Evolutionary conservation across 768 basidiomycete species (phyloP).

Genomic region (Lactarius vividus): DNA sequence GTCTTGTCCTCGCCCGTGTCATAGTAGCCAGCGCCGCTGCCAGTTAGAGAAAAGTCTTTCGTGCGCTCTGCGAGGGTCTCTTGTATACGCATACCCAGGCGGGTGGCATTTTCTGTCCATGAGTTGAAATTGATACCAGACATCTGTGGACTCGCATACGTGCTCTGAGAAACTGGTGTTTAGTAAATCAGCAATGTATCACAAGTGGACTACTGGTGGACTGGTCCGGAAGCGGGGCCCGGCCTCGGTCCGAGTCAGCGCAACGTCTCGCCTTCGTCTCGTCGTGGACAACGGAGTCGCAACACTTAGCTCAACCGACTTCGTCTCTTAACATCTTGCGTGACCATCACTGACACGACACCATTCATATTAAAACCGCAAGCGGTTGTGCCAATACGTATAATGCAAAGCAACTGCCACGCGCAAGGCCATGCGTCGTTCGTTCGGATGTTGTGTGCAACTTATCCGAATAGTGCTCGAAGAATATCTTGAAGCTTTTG

Average conservation of each 20-base stretch:
- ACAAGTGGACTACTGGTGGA: too few relatives aligned
- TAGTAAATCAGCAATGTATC: neutral
- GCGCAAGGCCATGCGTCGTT: neutral
- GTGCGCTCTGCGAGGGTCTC: constrained; percentile 82
- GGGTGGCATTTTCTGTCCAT: constrained; percentile 79
- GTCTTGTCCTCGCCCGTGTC: constrained; percentile 78
- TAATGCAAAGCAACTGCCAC: neutral
- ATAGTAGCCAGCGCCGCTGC: constrained; percentile 55
- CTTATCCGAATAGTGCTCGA: neutral
- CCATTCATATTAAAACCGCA: neutral
- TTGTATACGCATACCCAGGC: constrained; percentile 78
- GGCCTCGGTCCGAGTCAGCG: neutral
- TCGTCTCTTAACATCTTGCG: neutral
- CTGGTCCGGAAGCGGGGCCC: neutral
- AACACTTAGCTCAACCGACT: too few relatives aligned
- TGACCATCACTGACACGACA: neutral
- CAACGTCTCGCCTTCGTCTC: too few relatives aligned
- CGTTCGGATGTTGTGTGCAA: neutral
- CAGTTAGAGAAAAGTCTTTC: constrained; percentile 62
- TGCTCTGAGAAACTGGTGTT: neutral
- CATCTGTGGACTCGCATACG: constrained; percentile 25
- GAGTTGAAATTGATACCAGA: constrained; percentile 35
- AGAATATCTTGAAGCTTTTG: neutral
- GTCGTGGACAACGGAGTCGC: too few relatives aligned
- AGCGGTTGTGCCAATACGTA: neutral